phyloP scores from a whole-genome alignment of 2,329 filamentous ascomycete genomes.

The Didymella pomorum region DNA sequence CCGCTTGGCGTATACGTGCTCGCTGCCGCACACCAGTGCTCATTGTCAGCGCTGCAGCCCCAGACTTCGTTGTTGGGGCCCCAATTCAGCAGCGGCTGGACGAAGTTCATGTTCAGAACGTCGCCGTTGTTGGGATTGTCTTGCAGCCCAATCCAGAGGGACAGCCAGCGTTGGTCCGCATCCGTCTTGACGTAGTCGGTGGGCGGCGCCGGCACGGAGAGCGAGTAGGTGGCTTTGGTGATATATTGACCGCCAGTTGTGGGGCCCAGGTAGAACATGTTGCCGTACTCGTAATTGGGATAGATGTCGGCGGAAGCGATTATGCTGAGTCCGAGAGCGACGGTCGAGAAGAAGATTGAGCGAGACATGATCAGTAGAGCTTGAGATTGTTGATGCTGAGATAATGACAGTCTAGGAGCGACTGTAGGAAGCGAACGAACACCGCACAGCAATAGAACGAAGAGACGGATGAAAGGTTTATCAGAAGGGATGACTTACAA shows the following conservation, averaged over 20 bases:
- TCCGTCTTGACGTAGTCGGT: no score
- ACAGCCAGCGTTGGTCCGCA: no score
- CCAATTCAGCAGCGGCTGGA: no score
- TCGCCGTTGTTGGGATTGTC: no score
- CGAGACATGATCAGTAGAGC: background rate
- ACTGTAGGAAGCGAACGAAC: no score
- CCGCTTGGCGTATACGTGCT: no score
- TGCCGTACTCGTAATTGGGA: background rate
- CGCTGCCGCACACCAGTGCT: no score
- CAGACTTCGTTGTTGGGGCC: no score
- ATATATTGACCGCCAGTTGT: background rate
- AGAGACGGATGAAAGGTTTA: background rate
- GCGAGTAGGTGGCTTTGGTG: background rate
- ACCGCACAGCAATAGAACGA: background rate
- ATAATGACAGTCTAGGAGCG: background rate
- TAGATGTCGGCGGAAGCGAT: background rate
- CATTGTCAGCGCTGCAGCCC: no score
- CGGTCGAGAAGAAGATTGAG: background rate
- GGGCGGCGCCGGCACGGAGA: no score
- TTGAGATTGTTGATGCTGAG: background rate
- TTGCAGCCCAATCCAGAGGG: no score
- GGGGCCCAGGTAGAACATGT: background rate
- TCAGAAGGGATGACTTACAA: background rate
- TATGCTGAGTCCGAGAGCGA: background rate
- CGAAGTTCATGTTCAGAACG: no score